Evolutionary conservation across 352 stramenopile species (phyloP), one percentile per base, ranked within the genome.

Genomic region (Plasmopara muralis): DNA sequence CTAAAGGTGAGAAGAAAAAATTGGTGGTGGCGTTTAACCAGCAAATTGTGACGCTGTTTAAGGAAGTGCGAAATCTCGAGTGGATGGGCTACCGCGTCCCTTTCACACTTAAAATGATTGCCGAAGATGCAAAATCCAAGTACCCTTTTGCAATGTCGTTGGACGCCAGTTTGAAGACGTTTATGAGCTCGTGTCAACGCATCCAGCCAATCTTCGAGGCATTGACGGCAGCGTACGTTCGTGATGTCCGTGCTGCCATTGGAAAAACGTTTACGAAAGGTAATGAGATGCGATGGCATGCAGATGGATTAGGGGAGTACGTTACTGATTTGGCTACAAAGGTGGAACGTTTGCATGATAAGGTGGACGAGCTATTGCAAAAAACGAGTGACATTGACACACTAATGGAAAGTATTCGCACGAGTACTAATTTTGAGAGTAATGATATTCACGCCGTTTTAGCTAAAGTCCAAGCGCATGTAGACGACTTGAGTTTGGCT

Each of bases 41-140:
- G 58, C 95, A 98, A 66, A 98, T 96, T 58, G 93, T 99, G 31
- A 92, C 92, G 31, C 69, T 99, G 30, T 98, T 98, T 64, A 98
- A 99, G 62, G 97, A 99, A 78, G 97, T 99, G 40, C 86, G 95
- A 35, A 98, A 99, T 64, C 69, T 99, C 30, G 94, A 98, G 57
- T 99, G 96, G 96, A 67, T 99, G 10, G 95, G 95, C 14, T 99
- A 98, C 55, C 83, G 85, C 16, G 95, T 99, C 33, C 96, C 96
- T 15, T 95, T 97, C 49, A 98, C 93, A 9, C 58, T 95, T 44
- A 91, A 96, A 50, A 90, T 97, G 66, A 97, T 98, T 42, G 87
- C 96, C 2, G 94, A 98, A 68, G 97, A 99, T 72, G 94, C 96
- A 12, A 95, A 97, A 60, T 80, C 87, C 8, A 97, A 97, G 51